phyloP scores from a whole-genome alignment of 176 grass and related monocot species.

The Musa troglodytarum region DNA sequence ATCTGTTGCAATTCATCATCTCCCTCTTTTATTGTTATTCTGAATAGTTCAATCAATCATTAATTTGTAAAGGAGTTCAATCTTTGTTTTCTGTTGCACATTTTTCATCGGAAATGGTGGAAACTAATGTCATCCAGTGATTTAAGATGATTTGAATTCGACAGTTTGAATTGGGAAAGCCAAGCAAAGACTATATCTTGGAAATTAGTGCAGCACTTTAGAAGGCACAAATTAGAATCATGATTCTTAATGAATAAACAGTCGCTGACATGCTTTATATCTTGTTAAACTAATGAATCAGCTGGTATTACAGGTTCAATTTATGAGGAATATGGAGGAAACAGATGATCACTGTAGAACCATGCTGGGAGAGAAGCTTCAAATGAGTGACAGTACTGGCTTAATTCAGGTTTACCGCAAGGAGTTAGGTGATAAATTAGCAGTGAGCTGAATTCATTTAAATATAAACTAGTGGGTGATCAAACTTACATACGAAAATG shows the following conservation, averaged over 20 bases:
- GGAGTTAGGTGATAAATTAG: slow-evolving; percentile 60
- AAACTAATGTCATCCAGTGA: too few species aligned
- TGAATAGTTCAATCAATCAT: too few species aligned
- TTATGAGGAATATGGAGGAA: slow-evolving; percentile 76
- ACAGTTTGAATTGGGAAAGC: too few species aligned
- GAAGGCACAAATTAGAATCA: too few species aligned
- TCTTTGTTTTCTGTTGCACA: too few species aligned
- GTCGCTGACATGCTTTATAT: background rate
- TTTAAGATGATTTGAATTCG: too few species aligned
- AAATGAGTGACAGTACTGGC: slow-evolving; percentile 48
- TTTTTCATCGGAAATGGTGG: too few species aligned
- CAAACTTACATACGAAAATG: background rate
- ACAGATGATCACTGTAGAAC: slow-evolving; percentile 61
- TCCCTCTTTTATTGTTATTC: too few species aligned
- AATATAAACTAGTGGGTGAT: background rate
- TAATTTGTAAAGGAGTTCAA: too few species aligned
- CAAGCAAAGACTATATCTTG: too few species aligned
- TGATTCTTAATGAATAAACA: background rate
- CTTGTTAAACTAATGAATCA: background rate
- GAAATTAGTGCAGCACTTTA: too few species aligned
- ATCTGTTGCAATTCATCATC: background rate
- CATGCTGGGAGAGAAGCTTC: slow-evolving; percentile 77
- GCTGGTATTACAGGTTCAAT: slow-evolving; percentile 41
- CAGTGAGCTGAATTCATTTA: slow-evolving; percentile 27
- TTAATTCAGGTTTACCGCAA: slow-evolving; percentile 90